Base-by-base conservation (phyloP, 352 stramenopile genomes). In the Pythium coloratum region DNA sequence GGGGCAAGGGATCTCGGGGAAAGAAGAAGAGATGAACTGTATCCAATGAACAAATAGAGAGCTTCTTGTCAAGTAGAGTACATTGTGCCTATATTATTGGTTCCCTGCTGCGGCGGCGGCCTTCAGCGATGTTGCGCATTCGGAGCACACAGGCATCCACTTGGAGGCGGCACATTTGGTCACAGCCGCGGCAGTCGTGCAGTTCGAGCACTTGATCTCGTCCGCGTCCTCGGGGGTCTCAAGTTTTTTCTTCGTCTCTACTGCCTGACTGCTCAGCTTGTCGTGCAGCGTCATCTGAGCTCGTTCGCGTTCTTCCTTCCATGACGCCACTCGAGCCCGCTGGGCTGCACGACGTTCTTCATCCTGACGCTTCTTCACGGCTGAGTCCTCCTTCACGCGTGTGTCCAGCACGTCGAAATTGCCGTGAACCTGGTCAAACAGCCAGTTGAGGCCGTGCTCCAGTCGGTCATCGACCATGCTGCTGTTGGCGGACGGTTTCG, bases 111-210 rank as follows among this genome's bases (percentile, higher is more conserved):
- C 55, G 7, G 59, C 50, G 16, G 47, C 57, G 20, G 14, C 55
- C 62, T 87, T 90, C 24, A 94, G 66, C 8, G 64, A 50, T 28
- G 59, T 67, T 20, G 79, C 84, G 42, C 86, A 95, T 6, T 72
- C 71, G 6, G 65, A 62, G 68, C 86, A 95, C 32, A 95, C 84
- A 20, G 84, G 86, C 86, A 95, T 92, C 86, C 84, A 93, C 66
- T 95, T 95, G 26, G 86, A 92, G 6, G 86, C 86, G 28, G 84
- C 66, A 62, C 86, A 95, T 54, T 95, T 95, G 6, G 83, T 90
- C 65, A 80, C 82, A 28, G 86, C 86, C 10, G 78, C 71, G 13
- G 72, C 59, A 0, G 66, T 76, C 4, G 56, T 76, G 62, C 86
- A 95, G 55, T 84, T 80, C 18, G 75, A 90, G 64, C 86, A 95